Percentiles rank a stretch among this genome's conserved stretches.
Conservation (phyloP, 305 asterid genomes). For the Coffea humblotiana region DNA sequence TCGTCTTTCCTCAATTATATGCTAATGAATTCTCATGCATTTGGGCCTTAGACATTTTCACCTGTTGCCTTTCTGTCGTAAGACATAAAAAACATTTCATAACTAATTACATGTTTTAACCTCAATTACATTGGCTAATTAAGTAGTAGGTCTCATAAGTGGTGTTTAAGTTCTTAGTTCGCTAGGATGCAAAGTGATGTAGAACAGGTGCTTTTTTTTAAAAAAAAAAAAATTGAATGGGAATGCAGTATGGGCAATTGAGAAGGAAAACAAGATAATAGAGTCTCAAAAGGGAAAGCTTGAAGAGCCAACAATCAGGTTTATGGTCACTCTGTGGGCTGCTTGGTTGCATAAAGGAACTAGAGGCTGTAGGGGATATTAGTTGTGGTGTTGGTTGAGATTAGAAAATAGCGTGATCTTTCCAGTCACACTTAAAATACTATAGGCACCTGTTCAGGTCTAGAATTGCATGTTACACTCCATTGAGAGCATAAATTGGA, state of each 20-base stretch:
- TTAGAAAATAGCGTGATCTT: not conserved
- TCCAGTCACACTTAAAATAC: not conserved
- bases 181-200: not conserved
- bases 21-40: too few species aligned
- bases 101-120: too few species aligned
- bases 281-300: not conserved
- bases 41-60: not conserved
- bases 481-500: not conserved
- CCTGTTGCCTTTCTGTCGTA: not conserved
- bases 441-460: not conserved
- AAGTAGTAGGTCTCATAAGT: too few species aligned
- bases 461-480: not conserved
- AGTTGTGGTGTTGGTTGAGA: not conserved
- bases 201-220: not conserved
- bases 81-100: not conserved
- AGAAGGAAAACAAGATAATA: not conserved
- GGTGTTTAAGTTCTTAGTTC: too few species aligned
- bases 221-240: not conserved
- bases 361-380: not conserved
- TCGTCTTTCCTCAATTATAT: not conserved
- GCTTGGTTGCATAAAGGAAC: not conserved
- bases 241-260: not conserved
- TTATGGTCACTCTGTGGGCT: not conserved
- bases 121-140: too few species aligned
- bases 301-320: not conserved